A percentile compares a stretch with the other conserved stretches of the same genome.
phyloP scores from a whole-genome alignment of 2,329 filamentous ascomycete species.

The Cladosporium sp. region DNA sequence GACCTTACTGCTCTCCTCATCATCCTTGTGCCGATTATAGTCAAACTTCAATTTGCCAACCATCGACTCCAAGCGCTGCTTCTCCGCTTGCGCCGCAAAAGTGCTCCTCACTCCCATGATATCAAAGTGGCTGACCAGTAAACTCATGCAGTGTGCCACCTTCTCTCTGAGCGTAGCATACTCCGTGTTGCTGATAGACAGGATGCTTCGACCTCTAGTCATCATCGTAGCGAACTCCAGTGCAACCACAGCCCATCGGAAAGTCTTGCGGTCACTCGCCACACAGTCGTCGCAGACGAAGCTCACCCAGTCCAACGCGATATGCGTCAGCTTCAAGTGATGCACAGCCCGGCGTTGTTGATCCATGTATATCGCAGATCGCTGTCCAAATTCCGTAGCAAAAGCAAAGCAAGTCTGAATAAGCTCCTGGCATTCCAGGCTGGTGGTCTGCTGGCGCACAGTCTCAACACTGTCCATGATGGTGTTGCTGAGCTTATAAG shows the following conservation, averaged over 20 bases:
- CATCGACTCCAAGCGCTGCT: slow-evolving; percentile 79
- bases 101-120: slow-evolving; percentile 97
- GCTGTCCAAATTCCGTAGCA: slow-evolving; percentile 96
- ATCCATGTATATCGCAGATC: slow-evolving; percentile 93
- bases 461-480: slow-evolving; percentile 99
- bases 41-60: slow-evolving; percentile 76
- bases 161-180: slow-evolving; percentile 81
- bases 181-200: slow-evolving; percentile 86
- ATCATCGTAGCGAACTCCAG: slow-evolving; percentile 97
- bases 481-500: slow-evolving; percentile 93
- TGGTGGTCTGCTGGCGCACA: slow-evolving; percentile 80
- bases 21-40: slow-evolving; percentile 70
- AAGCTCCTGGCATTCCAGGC: slow-evolving; percentile 86
- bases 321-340: slow-evolving; percentile 88
- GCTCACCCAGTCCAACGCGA: slow-evolving; percentile 94
- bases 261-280: slow-evolving; percentile 90
- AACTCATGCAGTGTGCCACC: slow-evolving; percentile 94
- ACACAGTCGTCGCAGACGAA: slow-evolving; percentile 98
- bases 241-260: slow-evolving; percentile 93
- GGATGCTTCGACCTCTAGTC: slow-evolving; percentile 88
- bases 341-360: slow-evolving; percentile 95
- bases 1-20: slow-evolving; percentile 78
- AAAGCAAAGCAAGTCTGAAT: slow-evolving; percentile 98
- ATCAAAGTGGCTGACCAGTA: slow-evolving; percentile 97
- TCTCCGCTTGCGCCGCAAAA: slow-evolving; percentile 89